These are phyloP conservation scores for Saccharomycopsis synnaedendra DNA, from an alignment of 805 yeast genomes.

Conservation along the genomic window DNA sequence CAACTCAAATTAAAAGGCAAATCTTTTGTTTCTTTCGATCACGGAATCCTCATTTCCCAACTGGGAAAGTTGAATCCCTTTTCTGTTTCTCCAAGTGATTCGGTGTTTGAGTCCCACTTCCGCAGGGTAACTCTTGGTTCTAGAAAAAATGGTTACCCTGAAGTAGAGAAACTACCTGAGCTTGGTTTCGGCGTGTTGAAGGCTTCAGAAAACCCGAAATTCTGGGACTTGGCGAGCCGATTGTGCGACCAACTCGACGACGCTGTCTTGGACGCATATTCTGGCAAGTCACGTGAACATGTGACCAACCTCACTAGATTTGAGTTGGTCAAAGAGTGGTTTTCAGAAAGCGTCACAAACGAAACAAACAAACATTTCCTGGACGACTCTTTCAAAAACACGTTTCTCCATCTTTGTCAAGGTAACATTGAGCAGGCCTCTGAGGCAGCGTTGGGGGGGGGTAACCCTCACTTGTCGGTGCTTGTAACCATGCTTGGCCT, in stretches of 20 bases:
- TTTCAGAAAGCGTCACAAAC: conserved; percentile 31
- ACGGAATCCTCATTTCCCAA: background rate
- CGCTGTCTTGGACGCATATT: conserved; percentile 6
- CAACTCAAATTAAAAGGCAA: conserved; percentile 20
- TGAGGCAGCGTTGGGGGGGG: conserved; percentile 43
- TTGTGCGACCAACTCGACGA: conserved; percentile 38
- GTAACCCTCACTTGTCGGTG: conserved; percentile 60
- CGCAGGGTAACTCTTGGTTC: background rate
- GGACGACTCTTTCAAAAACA: conserved; percentile 28
- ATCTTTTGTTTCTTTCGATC: conserved; percentile 10
- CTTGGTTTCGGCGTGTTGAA: conserved; percentile 20
- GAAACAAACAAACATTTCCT: conserved; percentile 13
- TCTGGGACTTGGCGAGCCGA: conserved; percentile 50
- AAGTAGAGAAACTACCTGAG: background rate
- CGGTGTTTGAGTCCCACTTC: conserved; percentile 2
- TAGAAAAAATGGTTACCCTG: conserved; percentile 26
- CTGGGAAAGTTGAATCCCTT: background rate
- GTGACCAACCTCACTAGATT: conserved; percentile 28
- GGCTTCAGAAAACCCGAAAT: conserved; percentile 22
- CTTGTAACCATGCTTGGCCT: conserved; percentile 63
- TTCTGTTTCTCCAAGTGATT: too few relatives aligned
- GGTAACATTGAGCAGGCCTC: conserved; percentile 57
- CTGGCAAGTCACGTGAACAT: conserved; percentile 16
- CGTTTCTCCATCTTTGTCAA: conserved; percentile 38
- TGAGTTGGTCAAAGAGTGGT: conserved; percentile 43